Base-by-base conservation (phyloP, 2,329 filamentous ascomycete species). In the Neocucurbitaria cava region DNA sequence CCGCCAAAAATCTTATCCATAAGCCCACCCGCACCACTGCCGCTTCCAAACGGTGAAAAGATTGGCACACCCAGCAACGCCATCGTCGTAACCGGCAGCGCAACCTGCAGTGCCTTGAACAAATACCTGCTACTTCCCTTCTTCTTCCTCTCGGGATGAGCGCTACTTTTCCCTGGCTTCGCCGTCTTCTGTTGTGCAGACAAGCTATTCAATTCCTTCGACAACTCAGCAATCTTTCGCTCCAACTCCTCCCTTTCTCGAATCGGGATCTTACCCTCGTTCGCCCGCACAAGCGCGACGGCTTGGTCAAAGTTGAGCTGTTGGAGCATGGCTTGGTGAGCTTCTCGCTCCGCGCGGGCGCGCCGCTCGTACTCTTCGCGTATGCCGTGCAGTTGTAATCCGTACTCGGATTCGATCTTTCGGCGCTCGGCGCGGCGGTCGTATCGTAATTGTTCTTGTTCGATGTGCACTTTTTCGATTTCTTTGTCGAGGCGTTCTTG, bases 251-350 rank as follows among this genome's bases (percentile, higher is more conserved):
- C 42, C 17, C 42, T 15, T 23, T 45, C 42, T 33, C 10, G 30
- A 33, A 33, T 28, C 3, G 42, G 42, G 21, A 45, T 45, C 26
- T 45, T 45, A 33, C 42, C 18, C 30, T 45, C 42, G 15, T 45
- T 45, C 26, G 26, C 28, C 7, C 42, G 26, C 17, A 45, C 42
- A 11, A 45, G 28, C 9, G 26, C 42, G 10, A 45, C 28, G 15
- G 42, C 28, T 21, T 45, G 26, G 17, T 45, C 42, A 26, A 45
- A 45, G 10, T 45, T 35, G n/a, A 45, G 42, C 17, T 45, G 42
- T 26, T 45, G 42, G 11, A 45, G 28, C 42, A 45, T 45, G 26
- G 28, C 40, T 30, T 28, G 21, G 2, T 23, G 20, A 15, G 23
- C 42, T 11, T 45, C n/a, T 21, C n/a, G 26, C 10, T 45, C 42